These are phyloP conservation scores for Tetraselmis chui DNA, from an alignment of 139 green algal species.

Conservation along the genomic window DNA sequence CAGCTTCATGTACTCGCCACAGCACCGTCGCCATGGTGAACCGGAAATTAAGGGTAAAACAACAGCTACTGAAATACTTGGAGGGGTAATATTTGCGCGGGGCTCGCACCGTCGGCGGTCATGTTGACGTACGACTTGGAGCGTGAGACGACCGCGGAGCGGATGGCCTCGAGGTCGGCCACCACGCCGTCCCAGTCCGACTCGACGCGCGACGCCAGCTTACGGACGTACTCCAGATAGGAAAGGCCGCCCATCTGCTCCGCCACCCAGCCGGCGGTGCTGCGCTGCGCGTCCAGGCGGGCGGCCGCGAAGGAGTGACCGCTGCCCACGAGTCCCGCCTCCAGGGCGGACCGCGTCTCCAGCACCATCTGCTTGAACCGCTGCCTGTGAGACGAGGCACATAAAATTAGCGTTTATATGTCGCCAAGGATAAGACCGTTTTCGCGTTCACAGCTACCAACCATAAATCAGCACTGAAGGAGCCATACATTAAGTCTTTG, in stretches of 20 bases:
- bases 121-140: slow-evolving; percentile 77
- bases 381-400: too few relatives aligned
- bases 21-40: too few relatives aligned
- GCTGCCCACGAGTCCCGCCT: slow-evolving; percentile 62
- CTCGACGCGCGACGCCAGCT: slow-evolving; percentile 78
- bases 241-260: slow-evolving; percentile 86
- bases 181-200: slow-evolving; percentile 80
- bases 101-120: slow-evolving; percentile 73
- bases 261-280: slow-evolving; percentile 60
- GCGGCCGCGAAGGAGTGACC: slow-evolving; percentile 78
- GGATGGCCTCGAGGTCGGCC: slow-evolving; percentile 60
- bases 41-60: too few relatives aligned
- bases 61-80: too few relatives aligned
- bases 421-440: too few relatives aligned
- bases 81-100: too few relatives aligned
- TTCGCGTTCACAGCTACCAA: too few relatives aligned
- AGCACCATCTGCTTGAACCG: slow-evolving; percentile 97
- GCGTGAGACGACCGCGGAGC: neutral
- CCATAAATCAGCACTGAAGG: too few relatives aligned
- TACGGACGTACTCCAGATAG: slow-evolving; percentile 85
- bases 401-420: too few relatives aligned
- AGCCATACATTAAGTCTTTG: too few relatives aligned
- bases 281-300: slow-evolving; percentile 82
- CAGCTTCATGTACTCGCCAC: too few relatives aligned
- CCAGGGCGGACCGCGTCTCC: slow-evolving; percentile 83